phyloP scores from a whole-genome alignment of 129 eudicot species.

The Chrysanthemum lavandulifolium region DNA sequence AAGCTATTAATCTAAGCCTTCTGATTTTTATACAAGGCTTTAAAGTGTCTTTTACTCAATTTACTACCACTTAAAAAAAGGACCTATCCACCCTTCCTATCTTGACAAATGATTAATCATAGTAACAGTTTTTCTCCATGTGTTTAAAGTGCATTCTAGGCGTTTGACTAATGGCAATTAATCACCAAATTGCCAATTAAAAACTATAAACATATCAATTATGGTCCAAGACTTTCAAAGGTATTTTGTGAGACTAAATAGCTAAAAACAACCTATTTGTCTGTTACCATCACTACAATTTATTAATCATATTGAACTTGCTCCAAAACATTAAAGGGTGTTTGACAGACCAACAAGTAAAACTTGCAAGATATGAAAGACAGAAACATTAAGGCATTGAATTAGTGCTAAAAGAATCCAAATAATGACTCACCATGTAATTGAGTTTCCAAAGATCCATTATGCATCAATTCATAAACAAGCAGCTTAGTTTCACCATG shows the following conservation, averaged over 20 bases:
- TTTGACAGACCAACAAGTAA: background rate
- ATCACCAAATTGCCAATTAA: background rate
- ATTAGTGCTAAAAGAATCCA: background rate
- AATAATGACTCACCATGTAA: slow-evolving; percentile 26
- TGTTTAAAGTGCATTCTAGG: background rate
- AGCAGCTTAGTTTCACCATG: slow-evolving; percentile 62
- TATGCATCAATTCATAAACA: slow-evolving; percentile 84
- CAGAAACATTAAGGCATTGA: no score
- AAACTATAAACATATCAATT: background rate
- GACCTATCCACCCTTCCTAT: background rate
- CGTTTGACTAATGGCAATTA: background rate
- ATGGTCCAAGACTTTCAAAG: background rate
- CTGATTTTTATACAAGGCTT: background rate
- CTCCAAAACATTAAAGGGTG: slow-evolving; percentile 7
- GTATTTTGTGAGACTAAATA: background rate
- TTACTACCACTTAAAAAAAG: background rate
- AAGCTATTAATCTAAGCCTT: background rate
- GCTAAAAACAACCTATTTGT: background rate
- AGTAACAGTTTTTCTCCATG: background rate
- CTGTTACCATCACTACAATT: background rate
- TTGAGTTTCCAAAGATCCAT: slow-evolving; percentile 82
- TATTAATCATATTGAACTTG: slow-evolving; percentile 11
- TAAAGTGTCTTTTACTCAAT: background rate
- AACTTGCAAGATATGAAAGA: background rate
- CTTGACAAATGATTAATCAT: background rate